Percentiles rank a stretch among this genome's conserved stretches.
Evolutionary conservation across 768 basidiomycete species (phyloP).

Genomic region (Flagelloscypha sp.): DNA sequence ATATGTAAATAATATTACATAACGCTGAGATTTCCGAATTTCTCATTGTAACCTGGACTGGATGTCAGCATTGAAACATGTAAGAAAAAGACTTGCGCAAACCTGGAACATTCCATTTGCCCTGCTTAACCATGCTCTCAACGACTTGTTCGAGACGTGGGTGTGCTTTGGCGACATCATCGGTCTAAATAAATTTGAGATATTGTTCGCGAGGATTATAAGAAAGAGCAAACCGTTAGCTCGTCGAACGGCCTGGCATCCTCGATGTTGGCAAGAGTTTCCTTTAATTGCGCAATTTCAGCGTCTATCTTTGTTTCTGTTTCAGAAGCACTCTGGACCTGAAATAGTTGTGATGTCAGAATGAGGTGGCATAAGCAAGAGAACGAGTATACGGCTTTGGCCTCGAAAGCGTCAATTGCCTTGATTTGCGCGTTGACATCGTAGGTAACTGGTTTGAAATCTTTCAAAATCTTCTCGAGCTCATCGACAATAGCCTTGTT

Average conservation of each 20-base stretch:
- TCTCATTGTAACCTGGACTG: conserved; percentile 7
- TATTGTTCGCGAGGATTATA: not conserved
- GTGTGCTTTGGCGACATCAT: conserved; percentile 87
- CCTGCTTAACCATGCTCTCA: conserved; percentile 93
- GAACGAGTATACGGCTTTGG: conserved; percentile 72
- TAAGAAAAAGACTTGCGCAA: too few species aligned
- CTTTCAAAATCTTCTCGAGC: conserved; percentile 79
- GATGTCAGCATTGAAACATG: not conserved
- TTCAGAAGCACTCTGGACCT: conserved; percentile 86
- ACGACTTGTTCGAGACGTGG: conserved; percentile 87
- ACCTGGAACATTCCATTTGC: conserved; percentile 98
- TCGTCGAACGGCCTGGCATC: conserved; percentile 96
- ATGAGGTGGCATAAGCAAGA: conserved; percentile 6
- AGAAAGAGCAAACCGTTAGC: conserved; percentile 63
- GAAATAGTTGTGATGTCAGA: conserved; percentile 3
- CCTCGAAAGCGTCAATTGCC: conserved; percentile 94
- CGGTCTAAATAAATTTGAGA: conserved; percentile 41
- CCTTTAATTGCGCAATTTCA: conserved; percentile 86
- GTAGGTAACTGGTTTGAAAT: conserved; percentile 93
- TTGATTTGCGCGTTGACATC: conserved; percentile 85
- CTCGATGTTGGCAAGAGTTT: conserved; percentile 94
- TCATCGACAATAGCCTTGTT: conserved; percentile 89
- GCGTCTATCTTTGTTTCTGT: conserved; percentile 84
- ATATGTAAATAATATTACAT: conserved; percentile 8
- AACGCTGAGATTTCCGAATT: conserved; percentile 8